These are phyloP conservation scores for Metschnikowia dekortorum DNA, from an alignment of 805 yeast species.

Conservation along the genomic window DNA sequence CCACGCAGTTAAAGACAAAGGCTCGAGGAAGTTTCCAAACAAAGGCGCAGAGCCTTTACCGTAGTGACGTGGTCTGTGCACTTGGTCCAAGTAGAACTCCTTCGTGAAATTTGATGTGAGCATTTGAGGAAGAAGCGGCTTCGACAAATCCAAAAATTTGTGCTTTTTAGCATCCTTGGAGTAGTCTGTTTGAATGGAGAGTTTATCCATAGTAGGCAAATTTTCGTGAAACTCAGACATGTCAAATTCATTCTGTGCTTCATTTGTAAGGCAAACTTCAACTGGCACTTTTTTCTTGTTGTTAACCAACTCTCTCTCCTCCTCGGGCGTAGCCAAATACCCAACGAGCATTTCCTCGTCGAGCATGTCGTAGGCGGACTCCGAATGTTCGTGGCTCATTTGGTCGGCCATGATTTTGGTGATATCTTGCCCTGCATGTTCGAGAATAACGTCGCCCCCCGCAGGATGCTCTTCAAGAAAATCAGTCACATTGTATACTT, in stretches of 20 bases:
- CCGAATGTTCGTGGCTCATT: slow-evolving; percentile 73
- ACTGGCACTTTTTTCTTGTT: slow-evolving; percentile 56
- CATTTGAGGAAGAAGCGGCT: slow-evolving; percentile 80
- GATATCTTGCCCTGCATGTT: slow-evolving; percentile 56
- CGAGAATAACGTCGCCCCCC: slow-evolving; percentile 54
- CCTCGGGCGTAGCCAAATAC: slow-evolving; percentile 74
- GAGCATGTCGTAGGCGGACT: slow-evolving; percentile 79
- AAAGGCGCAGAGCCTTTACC: slow-evolving; percentile 96
- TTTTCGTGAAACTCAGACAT: slow-evolving; percentile 48
- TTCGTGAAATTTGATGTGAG: slow-evolving; percentile 70
- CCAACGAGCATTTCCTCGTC: slow-evolving; percentile 79
- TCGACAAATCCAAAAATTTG: slow-evolving; percentile 78
- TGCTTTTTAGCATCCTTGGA: slow-evolving; percentile 67
- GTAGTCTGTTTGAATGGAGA: slow-evolving; percentile 77
- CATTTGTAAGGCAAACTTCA: slow-evolving; percentile 44
- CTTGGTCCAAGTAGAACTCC: slow-evolving; percentile 91
- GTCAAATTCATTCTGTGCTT: slow-evolving; percentile 22
- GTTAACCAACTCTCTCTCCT: slow-evolving; percentile 64
- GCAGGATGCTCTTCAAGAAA: slow-evolving; percentile 73
- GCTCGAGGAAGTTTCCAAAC: slow-evolving; percentile 93
- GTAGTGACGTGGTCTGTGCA: slow-evolving; percentile 96
- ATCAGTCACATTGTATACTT: slow-evolving; percentile 76
- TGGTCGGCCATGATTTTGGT: slow-evolving; percentile 76
- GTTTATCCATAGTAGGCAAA: slow-evolving; percentile 67
- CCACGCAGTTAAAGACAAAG: slow-evolving; percentile 90